phyloP scores from a whole-genome alignment of 2,329 filamentous ascomycete genomes.

The Fusarium fujikuroi region DNA sequence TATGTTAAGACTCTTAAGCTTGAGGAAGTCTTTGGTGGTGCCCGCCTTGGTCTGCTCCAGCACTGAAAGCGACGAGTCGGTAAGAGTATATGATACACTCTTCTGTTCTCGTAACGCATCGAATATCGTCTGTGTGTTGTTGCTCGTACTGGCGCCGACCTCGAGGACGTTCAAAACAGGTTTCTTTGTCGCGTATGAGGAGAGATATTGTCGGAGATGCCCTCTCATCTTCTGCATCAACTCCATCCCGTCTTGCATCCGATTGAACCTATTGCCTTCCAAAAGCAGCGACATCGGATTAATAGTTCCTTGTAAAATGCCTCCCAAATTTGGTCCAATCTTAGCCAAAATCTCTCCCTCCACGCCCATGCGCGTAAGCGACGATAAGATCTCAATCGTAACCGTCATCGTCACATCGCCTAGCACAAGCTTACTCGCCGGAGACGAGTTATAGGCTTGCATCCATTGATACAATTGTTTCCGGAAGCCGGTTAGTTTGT shows the following conservation, averaged over 20 bases:
- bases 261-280: not conserved
- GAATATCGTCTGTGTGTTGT: not conserved
- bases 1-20: constrained; percentile 6
- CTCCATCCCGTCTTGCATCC: not conserved
- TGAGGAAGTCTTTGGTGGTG: not conserved
- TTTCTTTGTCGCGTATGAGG: constrained; percentile 4
- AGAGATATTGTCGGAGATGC: constrained; percentile 3
- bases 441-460: not conserved
- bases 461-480: constrained; percentile 13
- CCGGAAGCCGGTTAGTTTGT: not conserved
- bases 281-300: not conserved
- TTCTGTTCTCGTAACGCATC: not conserved
- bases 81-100: not conserved
- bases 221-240: not conserved
- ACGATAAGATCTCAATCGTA: constrained; percentile 24
- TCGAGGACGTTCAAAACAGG: constrained; percentile 4
- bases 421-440: not conserved
- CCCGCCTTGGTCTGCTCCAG: not conserved
- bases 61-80: not conserved
- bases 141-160: not conserved
- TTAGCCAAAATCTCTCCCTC: constrained; percentile 17
- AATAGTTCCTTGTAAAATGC: not conserved
- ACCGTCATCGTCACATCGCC: constrained; percentile 13
- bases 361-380: not conserved
- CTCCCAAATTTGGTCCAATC: constrained; percentile 16